Conservation (phyloP, 83 land plant species). For the Thuja plicata region DNA sequence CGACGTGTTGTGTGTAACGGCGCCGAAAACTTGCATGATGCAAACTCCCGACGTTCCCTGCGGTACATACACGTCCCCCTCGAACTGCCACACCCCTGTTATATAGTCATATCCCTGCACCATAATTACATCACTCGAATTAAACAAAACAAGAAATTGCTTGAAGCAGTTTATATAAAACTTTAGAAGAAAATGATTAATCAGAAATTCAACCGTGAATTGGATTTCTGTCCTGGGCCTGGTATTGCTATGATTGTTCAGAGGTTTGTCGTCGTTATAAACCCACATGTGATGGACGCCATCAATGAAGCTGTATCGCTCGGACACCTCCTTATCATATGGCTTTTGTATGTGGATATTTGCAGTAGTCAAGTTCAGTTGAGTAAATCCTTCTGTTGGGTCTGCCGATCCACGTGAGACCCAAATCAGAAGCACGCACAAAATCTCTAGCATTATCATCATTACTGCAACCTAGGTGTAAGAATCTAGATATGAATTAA, state of each 20-base stretch:
- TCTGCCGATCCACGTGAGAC: too few relatives aligned
- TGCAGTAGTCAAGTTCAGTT: too few relatives aligned
- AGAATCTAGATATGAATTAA: too few relatives aligned
- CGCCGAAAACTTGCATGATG: slow-evolving; percentile 24
- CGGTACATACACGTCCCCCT: slow-evolving; percentile 13
- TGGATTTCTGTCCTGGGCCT: slow-evolving; percentile 1
- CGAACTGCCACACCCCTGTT: too few relatives aligned
- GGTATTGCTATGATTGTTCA: background rate
- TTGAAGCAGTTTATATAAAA: slow-evolving; percentile 7
- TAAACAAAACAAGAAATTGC: slow-evolving; percentile 16
- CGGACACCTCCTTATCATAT: background rate
- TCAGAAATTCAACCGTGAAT: background rate
- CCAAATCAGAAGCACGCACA: too few relatives aligned
- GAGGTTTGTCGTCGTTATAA: slow-evolving; percentile 6
- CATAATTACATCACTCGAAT: too few relatives aligned
- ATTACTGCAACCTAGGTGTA: too few relatives aligned
- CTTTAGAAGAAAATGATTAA: too few relatives aligned
- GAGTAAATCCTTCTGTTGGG: too few relatives aligned
- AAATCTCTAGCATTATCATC: too few relatives aligned
- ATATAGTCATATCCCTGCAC: too few relatives aligned
- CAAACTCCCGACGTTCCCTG: slow-evolving; percentile 28
- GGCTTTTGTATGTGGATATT: background rate
- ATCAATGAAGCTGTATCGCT: slow-evolving; percentile 2
- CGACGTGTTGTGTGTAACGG: slow-evolving; percentile 16
- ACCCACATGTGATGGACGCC: slow-evolving; percentile 6